Percentiles rank a stretch among this genome's conserved stretches.
phyloP scores from a whole-genome alignment of 352 stramenopile species.

The Elongisporangium undulatum region DNA sequence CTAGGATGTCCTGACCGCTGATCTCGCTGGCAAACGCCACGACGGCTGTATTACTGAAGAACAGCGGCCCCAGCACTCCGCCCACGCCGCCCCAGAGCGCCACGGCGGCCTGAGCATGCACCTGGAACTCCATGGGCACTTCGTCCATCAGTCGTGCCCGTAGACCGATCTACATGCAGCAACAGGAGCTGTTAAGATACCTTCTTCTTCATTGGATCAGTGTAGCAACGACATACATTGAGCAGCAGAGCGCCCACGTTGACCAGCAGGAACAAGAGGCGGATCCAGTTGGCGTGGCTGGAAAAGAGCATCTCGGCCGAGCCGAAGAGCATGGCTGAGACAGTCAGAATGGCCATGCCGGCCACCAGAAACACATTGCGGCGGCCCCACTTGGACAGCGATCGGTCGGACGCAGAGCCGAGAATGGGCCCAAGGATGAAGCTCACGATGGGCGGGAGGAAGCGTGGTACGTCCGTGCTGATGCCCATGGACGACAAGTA shows the following conservation, averaged over 20 bases:
- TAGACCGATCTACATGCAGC: constrained; percentile 53
- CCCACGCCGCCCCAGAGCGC: constrained; percentile 67
- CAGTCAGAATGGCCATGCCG: constrained; percentile 34
- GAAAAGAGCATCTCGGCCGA: constrained; percentile 61
- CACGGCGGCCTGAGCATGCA: constrained; percentile 66
- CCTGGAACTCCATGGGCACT: constrained; percentile 70
- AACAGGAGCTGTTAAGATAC: no score
- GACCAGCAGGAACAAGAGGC: constrained; percentile 59
- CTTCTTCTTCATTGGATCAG: constrained; percentile 3
- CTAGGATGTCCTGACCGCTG: constrained; percentile 54
- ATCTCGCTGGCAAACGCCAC: constrained; percentile 75
- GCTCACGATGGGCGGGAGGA: constrained; percentile 55
- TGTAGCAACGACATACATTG: constrained; percentile 26
- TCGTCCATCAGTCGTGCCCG: constrained; percentile 75
- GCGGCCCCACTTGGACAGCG: constrained; percentile 62
- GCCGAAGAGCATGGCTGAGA: constrained; percentile 60
- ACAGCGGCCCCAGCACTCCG: constrained; percentile 45
- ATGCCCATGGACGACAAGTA: constrained; percentile 77
- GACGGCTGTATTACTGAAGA: constrained; percentile 61
- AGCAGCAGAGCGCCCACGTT: constrained; percentile 51
- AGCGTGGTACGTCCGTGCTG: constrained; percentile 47
- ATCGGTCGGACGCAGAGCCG: constrained; percentile 65
- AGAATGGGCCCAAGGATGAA: constrained; percentile 70
- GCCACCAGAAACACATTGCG: constrained; percentile 62
- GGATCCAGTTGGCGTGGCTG: constrained; percentile 27